Percentiles rank a stretch among this genome's conserved stretches.
Conservation (phyloP, 371 early-diverging fungal species). For the Dichotomocladium elegans region DNA sequence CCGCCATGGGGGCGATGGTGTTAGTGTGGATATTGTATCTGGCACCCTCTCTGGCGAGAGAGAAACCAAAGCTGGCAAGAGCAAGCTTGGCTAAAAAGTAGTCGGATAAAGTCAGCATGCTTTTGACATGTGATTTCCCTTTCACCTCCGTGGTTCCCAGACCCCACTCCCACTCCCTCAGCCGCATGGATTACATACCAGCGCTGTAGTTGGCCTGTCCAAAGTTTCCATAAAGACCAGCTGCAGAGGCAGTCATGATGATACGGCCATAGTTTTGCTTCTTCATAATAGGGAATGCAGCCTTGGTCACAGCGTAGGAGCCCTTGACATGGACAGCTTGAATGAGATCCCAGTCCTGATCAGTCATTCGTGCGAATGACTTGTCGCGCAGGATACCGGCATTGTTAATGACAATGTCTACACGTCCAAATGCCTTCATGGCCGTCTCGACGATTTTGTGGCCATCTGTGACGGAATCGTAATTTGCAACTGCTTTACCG, state of each 20-base stretch:
- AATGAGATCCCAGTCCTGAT: constrained; percentile 95
- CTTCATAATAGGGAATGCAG: constrained; percentile 94
- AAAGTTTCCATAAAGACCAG: constrained; percentile 98
- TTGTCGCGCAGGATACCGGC: constrained; percentile 97
- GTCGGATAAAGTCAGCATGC: neutral
- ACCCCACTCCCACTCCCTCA: neutral
- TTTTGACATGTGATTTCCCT: constrained; percentile 2
- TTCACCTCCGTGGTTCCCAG: neutral
- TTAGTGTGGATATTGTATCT: constrained; percentile 91
- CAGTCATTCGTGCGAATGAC: constrained; percentile 92
- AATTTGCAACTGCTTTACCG: constrained; percentile 96
- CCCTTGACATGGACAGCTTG: constrained; percentile 92
- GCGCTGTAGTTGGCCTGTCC: constrained; percentile 97
- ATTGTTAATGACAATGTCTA: constrained; percentile 96
- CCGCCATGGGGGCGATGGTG: constrained; percentile 97
- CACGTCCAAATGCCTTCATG: constrained; percentile 89
- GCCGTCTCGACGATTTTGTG: constrained; percentile 96
- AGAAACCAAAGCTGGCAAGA: constrained; percentile 83
- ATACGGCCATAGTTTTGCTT: constrained; percentile 92
- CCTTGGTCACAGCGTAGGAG: constrained; percentile 92
- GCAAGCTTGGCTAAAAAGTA: constrained; percentile 87
- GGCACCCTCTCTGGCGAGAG: constrained; percentile 92
- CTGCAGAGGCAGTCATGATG: constrained; percentile 87
- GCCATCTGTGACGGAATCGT: constrained; percentile 95
- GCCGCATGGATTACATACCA: constrained; percentile 20